phyloP scores from a whole-genome alignment of 306 rosid species.

The Cyamopsis tetragonoloba region DNA sequence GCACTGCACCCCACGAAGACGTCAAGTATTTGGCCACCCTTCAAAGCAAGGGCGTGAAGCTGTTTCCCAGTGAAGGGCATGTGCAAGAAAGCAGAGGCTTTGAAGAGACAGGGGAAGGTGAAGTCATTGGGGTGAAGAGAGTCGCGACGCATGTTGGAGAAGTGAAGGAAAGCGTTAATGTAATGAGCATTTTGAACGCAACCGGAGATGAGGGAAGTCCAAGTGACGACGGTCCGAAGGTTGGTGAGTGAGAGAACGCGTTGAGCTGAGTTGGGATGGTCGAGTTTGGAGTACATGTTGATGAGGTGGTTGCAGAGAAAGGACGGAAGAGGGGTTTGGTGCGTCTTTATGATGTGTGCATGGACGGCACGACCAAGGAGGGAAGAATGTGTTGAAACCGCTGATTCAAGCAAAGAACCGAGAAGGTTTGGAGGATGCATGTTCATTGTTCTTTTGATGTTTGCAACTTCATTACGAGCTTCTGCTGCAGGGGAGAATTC shows the following conservation, averaged over 20 bases:
- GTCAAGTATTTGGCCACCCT: conserved; percentile 57
- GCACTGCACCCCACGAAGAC: conserved; percentile 85
- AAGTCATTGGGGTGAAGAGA: conserved; percentile 70
- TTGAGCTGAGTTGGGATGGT: conserved; percentile 56
- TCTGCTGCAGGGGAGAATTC: no score
- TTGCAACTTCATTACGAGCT: no score
- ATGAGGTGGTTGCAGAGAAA: conserved; percentile 77
- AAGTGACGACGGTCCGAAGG: conserved; percentile 70
- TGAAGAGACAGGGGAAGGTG: conserved; percentile 74
- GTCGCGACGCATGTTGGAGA: conserved; percentile 61
- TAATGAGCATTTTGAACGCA: conserved; percentile 63
- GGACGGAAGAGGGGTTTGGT: conserved; percentile 46
- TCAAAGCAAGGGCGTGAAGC: conserved; percentile 61
- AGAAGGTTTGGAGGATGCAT: conserved; percentile 41
- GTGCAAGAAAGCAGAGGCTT: conserved; percentile 57
- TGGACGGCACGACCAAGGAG: conserved; percentile 60
- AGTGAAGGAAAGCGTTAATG: conserved; percentile 43
- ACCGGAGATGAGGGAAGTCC: conserved; percentile 87
- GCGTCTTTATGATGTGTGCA: conserved; percentile 59
- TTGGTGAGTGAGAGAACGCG: conserved; percentile 54
- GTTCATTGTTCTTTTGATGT: conserved; percentile 36
- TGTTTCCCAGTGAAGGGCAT: conserved; percentile 56
- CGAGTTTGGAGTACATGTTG: conserved; percentile 90
- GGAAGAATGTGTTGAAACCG: conserved; percentile 46
- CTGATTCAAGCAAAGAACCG: conserved; percentile 54